phyloP scores from a whole-genome alignment of 2,329 filamentous ascomycete species.

The Fusarium sp. region DNA sequence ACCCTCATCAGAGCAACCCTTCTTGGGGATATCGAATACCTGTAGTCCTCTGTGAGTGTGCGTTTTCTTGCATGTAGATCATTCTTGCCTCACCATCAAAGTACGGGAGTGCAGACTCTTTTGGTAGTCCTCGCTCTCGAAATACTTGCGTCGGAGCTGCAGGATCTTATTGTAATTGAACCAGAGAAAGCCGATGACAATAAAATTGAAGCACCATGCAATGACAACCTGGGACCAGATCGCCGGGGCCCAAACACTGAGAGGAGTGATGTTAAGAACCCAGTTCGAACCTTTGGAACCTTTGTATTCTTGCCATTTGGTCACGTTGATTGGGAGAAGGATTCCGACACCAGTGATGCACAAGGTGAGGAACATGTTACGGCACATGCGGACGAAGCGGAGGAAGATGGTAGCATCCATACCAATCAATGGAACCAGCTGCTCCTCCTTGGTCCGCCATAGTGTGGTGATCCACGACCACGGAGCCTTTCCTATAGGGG shows the following conservation, averaged over 20 bases:
- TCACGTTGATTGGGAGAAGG: conserved; percentile 84
- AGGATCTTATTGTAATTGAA: conserved; percentile 85
- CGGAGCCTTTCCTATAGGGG: conserved; percentile 85
- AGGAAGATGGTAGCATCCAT: conserved; percentile 94
- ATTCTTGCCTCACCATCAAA: conserved; percentile 67
- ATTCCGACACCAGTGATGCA: conserved; percentile 80
- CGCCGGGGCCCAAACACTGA: conserved; percentile 63
- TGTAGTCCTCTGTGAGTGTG: conserved; percentile 54
- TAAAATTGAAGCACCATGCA: conserved; percentile 76
- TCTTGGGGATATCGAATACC: conserved; percentile 86
- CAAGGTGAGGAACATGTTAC: conserved; percentile 86
- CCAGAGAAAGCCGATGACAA: conserved; percentile 87
- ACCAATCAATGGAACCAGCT: conserved; percentile 84
- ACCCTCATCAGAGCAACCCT: conserved; percentile 85
- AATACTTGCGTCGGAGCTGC: conserved; percentile 80
- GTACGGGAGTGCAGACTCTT: conserved; percentile 83
- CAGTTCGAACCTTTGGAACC: conserved; percentile 52
- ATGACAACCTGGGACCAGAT: conserved; percentile 73
- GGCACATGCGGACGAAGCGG: conserved; percentile 89
- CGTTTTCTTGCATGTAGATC: background rate
- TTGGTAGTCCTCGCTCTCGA: conserved; percentile 89
- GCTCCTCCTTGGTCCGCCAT: conserved; percentile 80
- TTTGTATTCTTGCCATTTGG: conserved; percentile 53
- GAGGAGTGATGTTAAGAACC: conserved; percentile 72
- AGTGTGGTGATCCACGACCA: conserved; percentile 90